Base-by-base conservation (phyloP, 2,329 filamentous ascomycete species). In the Penicillium nordicum region DNA sequence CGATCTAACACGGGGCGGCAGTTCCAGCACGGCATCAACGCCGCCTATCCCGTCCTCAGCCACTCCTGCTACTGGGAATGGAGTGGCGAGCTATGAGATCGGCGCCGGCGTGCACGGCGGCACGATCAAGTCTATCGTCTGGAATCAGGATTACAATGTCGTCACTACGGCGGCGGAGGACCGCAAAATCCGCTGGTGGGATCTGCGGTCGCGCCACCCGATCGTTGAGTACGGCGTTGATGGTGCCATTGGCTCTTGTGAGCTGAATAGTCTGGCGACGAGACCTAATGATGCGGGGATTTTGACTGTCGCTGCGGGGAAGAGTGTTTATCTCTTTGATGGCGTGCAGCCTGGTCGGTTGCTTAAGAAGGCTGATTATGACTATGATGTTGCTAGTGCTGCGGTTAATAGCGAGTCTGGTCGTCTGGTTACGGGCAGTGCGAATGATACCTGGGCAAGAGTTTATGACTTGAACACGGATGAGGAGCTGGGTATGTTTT, bases 61-160 rank as follows among this genome's bases (percentile, higher is more conserved):
- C 36, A 68, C 60, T 25, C 71, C 67, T 55, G 75, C 65, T 42
- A 73, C 59, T 52, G 71, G 46, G 29, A 57, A 68, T 71, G 36
- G 82, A 5, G 80, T 86, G 1, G 84, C 87, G 1, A 84, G 88
- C 59, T 94, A 92, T 69, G 94, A 97, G 72, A 93, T 99, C 64
- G 94, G 92, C 21, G 82, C 88, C 7, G 90, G 90, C 36, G 82
- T 89, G 12, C 94, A 99, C 72, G 87, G 84, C 16, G 89, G 89
- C 45, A 90, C 89, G 32, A 97, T 99, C 81, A 97, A 97, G 75
- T 92, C 91, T 56, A 95, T 99, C 59, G 89, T 96, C 59, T 99
- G 94, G 94, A 90, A 91, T 50, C 84, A 86, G 57, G 89, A 96
- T 68, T 88, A 89, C 49, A 96, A 94, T 67, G 86, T 93, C 61